These are phyloP conservation scores for Hawksworthiomyces lignivorus DNA, from an alignment of 2,329 filamentous ascomycete genomes.

Conservation along the genomic window DNA sequence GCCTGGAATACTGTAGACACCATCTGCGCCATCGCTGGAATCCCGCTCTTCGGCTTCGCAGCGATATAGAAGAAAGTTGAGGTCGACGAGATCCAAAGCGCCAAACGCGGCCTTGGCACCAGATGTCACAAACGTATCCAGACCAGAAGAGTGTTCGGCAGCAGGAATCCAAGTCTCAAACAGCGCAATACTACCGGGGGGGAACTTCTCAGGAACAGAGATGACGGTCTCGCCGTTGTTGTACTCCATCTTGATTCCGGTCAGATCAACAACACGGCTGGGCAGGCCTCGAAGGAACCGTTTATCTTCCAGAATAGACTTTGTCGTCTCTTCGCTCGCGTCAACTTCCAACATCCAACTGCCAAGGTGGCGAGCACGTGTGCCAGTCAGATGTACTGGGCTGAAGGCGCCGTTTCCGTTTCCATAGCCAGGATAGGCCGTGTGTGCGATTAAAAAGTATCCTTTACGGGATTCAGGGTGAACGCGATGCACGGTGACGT, in stretches of 20 bases:
- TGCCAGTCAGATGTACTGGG: conserved; percentile 73
- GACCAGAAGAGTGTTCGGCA: conserved; percentile 71
- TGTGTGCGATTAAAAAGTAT: conserved; percentile 92
- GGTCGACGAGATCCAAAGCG: conserved; percentile 66
- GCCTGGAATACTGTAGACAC: conserved; percentile 81
- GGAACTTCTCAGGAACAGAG: conserved; percentile 72
- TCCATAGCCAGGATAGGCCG: conserved; percentile 85
- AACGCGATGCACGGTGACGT: conserved; percentile 91
- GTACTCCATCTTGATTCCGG: conserved; percentile 65
- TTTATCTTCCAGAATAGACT: conserved; percentile 59
- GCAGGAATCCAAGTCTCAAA: conserved; percentile 95
- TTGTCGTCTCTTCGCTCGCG: conserved; percentile 59
- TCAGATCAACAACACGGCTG: conserved; percentile 66
- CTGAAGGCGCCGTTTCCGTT: conserved; percentile 74
- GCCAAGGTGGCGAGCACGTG: conserved; percentile 76
- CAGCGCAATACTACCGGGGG: conserved; percentile 86
- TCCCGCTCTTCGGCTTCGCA: conserved; percentile 84
- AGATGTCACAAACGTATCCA: conserved; percentile 80
- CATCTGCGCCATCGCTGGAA: conserved; percentile 69
- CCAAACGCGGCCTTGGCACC: conserved; percentile 73
- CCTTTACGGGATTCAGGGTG: conserved; percentile 89
- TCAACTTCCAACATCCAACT: conserved; percentile 92
- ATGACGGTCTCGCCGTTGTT: conserved; percentile 70
- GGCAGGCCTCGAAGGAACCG: conserved; percentile 73
- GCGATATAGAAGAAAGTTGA: conserved; percentile 87